These are phyloP conservation scores for Tuber microsphaerosporum DNA, from an alignment of 495 filamentous ascomycete genomes.

Conservation along the genomic window DNA sequence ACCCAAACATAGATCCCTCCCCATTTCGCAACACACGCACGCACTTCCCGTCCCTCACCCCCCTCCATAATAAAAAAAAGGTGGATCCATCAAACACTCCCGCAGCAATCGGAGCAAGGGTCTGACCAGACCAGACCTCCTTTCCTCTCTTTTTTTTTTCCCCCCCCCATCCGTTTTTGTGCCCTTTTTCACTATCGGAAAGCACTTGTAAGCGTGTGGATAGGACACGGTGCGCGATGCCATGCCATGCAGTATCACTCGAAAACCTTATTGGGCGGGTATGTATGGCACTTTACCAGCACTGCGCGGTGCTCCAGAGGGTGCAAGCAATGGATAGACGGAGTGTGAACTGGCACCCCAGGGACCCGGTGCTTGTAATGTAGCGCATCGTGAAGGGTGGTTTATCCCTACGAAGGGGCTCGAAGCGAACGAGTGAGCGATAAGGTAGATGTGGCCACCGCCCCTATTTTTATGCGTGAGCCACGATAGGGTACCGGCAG, in stretches of 20 bases:
- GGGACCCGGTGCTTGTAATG: neutral
- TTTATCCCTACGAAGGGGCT: neutral
- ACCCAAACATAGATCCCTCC: neutral
- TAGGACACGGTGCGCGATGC: neutral
- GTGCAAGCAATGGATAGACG: too few relatives aligned
- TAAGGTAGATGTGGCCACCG: neutral
- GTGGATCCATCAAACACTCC: neutral
- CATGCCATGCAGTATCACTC: neutral
- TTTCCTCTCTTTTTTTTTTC: neutral
- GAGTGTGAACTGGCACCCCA: too few relatives aligned
- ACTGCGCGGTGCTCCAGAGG: too few relatives aligned
- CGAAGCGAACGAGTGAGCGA: neutral
- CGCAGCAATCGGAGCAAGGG: neutral
- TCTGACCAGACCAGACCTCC: neutral
- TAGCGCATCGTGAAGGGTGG: neutral
- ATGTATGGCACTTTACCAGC: neutral
- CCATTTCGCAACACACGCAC: neutral
- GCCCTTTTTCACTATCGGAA: neutral
- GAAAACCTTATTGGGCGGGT: neutral
- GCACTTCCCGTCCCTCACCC: neutral
- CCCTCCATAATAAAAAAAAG: constrained; percentile 3
- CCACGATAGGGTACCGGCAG: neutral
- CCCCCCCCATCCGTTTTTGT: neutral
- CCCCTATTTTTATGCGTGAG: neutral
- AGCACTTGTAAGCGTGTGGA: neutral